Evolutionary conservation across 352 stramenopile genomes (phyloP).

Genomic region (Pythium diclinum): DNA sequence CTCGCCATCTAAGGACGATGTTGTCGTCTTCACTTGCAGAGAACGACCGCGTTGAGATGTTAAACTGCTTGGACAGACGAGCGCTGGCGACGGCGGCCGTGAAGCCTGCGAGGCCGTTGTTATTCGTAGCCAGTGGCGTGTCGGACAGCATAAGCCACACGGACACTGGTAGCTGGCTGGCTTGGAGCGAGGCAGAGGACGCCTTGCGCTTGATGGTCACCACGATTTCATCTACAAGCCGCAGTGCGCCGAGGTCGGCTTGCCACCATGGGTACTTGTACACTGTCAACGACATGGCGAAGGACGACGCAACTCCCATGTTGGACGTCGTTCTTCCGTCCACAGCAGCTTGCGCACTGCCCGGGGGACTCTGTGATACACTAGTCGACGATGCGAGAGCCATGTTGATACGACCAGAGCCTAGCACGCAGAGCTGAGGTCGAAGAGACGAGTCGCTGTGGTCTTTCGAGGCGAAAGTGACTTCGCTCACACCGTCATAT

Average conservation of each 20-base stretch:
- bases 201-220: slow-evolving; percentile 47
- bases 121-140: slow-evolving; percentile 29
- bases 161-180: slow-evolving; percentile 29
- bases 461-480: slow-evolving; percentile 61
- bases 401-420: slow-evolving; percentile 56
- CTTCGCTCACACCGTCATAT: slow-evolving; percentile 51
- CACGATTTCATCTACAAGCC: slow-evolving; percentile 50
- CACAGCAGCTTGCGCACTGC: slow-evolving; percentile 48
- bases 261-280: slow-evolving; percentile 68
- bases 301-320: slow-evolving; percentile 41
- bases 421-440: slow-evolving; percentile 43
- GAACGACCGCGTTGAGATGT: slow-evolving; percentile 43
- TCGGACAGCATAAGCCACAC: slow-evolving; percentile 57
- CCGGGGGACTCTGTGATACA: slow-evolving; percentile 47
- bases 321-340: slow-evolving; percentile 36
- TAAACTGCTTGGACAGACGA: slow-evolving; percentile 35
- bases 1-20: slow-evolving; percentile 52
- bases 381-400: slow-evolving; percentile 32
- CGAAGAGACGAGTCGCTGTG: slow-evolving; percentile 29
- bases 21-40: slow-evolving; percentile 36
- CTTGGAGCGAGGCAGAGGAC: slow-evolving; percentile 29
- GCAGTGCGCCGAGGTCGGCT: slow-evolving; percentile 31
- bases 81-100: slow-evolving; percentile 25
- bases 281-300: slow-evolving; percentile 43
- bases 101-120: slow-evolving; percentile 38